A percentile compares a stretch with the other conserved stretches of the same genome.
These are phyloP conservation scores for Cordyceps tenuipes DNA, from an alignment of 2,329 filamentous ascomycete species.

Conservation along the genomic window DNA sequence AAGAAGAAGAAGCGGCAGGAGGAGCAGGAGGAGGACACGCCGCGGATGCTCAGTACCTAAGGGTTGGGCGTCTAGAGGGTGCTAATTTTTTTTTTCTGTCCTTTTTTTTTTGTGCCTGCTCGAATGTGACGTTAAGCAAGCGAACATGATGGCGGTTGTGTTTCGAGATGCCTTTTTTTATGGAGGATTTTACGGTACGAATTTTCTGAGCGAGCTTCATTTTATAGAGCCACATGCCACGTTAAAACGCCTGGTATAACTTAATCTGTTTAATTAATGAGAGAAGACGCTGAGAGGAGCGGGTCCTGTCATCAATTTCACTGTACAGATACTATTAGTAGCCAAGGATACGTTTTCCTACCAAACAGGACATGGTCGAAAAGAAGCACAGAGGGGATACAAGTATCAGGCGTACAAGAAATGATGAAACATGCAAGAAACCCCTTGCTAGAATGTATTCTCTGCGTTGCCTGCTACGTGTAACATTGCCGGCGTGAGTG, in stretches of 20 bases:
- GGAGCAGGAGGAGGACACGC: slow-evolving; percentile 7
- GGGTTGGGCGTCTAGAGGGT: not conserved
- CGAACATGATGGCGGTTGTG: not conserved
- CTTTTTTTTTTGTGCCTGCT: not conserved
- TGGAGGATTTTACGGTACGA: not conserved
- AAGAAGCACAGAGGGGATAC: too few relatives aligned
- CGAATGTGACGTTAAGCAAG: not conserved
- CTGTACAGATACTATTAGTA: not conserved
- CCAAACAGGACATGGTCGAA: too few relatives aligned
- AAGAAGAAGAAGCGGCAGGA: slow-evolving; percentile 29
- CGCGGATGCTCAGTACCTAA: not conserved
- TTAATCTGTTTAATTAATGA: not conserved
- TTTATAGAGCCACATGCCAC: not conserved
- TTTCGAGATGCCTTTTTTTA: not conserved
- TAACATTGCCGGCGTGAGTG: too few relatives aligned
- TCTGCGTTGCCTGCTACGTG: not conserved
- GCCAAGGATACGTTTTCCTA: too few relatives aligned
- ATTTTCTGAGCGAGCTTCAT: not conserved
- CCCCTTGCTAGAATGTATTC: not conserved
- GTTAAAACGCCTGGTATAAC: not conserved
- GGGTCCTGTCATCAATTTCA: too few relatives aligned
- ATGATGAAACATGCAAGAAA: not conserved
- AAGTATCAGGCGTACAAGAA: not conserved
- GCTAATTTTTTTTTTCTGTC: not conserved
- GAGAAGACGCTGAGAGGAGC: not conserved